Evolutionary conservation across 768 basidiomycete species (phyloP), one percentile per base, ranked within the genome.

Genomic region (Mycena amicta): DNA sequence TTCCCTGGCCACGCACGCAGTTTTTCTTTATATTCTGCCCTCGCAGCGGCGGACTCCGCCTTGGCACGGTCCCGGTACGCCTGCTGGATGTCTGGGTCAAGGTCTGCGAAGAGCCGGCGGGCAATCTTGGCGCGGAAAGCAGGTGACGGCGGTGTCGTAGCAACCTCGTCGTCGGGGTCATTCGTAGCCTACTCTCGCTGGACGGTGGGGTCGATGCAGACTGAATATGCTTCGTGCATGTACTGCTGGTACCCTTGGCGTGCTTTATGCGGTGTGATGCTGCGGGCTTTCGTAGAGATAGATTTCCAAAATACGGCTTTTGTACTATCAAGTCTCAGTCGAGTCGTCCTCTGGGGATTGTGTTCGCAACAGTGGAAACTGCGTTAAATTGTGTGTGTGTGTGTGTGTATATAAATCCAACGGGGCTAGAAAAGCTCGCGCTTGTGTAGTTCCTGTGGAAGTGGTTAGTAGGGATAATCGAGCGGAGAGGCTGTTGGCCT

Each of bases 201-300:
- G 5, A 54, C 57, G 5, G 40, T 23, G 2, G 27, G 26, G 2
- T 27, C 46, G 23, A 53, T 53, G 16, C 20, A 13, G 23, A 26
- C 18, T 16, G n/a, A 22, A 25, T 47, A 47, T 4, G 5, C 20
- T 27, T 59, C 58, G 1, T 25, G 52, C 52, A 54, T 50, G 23
- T 43, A 59, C 23, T 59, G 58, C 40, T 59, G 58, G 22, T 30
- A 59, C 0, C 25, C 53, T 37, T 59, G 58, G 3, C 52, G 25
- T 12, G 58, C 58, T 26, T 54, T 59, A 1, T 26, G 53, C 0
- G 49, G 37, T n/a, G n/a, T n/a, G n/a, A n/a, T n/a, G n/a, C n/a
- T n/a, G n/a, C n/a, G n/a, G n/a, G n/a, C n/a, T n/a, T n/a, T n/a
- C n/a, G n/a, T n/a, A n/a, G n/a, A n/a, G n/a, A n/a, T n/a, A n/a